Conservation (phyloP, 371 early-diverging fungal genomes). For the Actinomortierella ambigua region DNA sequence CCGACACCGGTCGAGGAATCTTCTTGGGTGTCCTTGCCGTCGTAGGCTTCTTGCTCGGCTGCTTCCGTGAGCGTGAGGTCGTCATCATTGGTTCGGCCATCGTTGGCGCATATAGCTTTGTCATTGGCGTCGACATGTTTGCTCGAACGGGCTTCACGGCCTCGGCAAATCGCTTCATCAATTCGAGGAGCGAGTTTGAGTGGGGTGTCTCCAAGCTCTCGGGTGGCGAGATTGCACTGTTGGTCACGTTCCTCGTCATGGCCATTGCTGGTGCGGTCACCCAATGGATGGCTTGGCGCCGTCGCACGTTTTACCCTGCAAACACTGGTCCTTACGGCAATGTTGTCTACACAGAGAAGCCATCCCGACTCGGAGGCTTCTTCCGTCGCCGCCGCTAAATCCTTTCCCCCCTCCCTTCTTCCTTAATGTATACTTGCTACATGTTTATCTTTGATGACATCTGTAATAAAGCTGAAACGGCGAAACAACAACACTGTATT, state of each 20-base stretch:
- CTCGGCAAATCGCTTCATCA: slow-evolving; percentile 36
- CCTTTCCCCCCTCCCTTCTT: too few species aligned
- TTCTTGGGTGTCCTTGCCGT: slow-evolving; percentile 62
- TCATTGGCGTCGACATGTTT: slow-evolving; percentile 79
- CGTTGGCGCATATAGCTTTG: slow-evolving; percentile 70
- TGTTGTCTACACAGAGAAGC: slow-evolving; percentile 36
- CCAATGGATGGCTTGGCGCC: slow-evolving; percentile 17
- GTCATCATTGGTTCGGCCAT: slow-evolving; percentile 68
- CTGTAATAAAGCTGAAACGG: too few species aligned
- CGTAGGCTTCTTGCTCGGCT: slow-evolving; percentile 56
- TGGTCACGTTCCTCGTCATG: slow-evolving; percentile 18
- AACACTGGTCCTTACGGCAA: slow-evolving; percentile 6
- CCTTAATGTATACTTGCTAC: too few species aligned
- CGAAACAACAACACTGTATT: too few species aligned
- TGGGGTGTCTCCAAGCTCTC: slow-evolving; percentile 3
- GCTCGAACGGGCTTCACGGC: slow-evolving; percentile 70
- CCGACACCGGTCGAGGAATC: slow-evolving; percentile 61
- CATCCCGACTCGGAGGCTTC: slow-evolving; percentile 34
- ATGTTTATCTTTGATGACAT: too few species aligned
- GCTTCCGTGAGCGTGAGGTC: slow-evolving; percentile 57
- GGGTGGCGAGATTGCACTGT: slow-evolving; percentile 7
- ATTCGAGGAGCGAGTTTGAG: slow-evolving; percentile 20
- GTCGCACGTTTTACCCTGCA: slow-evolving; percentile 11
- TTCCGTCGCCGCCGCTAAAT: slow-evolving; percentile 17
- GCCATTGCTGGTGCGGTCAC: slow-evolving; percentile 6